Evolutionary conservation across 2,329 filamentous ascomycete genomes (phyloP).

Genomic region (Fusarium poae): DNA sequence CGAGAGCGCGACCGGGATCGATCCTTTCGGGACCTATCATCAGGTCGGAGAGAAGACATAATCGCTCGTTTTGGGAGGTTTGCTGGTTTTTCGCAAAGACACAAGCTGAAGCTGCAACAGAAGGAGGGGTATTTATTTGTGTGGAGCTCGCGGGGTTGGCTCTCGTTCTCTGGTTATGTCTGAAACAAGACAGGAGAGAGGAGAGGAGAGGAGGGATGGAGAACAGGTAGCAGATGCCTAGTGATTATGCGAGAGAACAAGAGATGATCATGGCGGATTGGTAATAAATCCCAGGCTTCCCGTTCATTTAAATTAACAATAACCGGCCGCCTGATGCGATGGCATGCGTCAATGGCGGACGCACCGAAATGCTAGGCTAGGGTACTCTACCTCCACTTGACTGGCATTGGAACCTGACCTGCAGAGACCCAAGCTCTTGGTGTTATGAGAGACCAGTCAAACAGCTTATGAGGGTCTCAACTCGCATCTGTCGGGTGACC

Average conservation of each 20-base stretch:
- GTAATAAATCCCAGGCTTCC: conserved; percentile 11
- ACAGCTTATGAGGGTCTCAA: conserved; percentile 26
- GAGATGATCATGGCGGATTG: conserved; percentile 20
- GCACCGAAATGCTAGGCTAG: conserved; percentile 20
- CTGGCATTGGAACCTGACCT: conserved; percentile 43
- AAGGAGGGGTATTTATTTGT: conserved; percentile 37
- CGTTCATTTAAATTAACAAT: conserved; percentile 18
- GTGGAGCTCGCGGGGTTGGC: conserved; percentile 20
- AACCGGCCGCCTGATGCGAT: conserved; percentile 19
- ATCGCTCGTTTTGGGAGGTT: conserved; percentile 14
- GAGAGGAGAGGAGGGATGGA: background rate
- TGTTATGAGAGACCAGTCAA: conserved; percentile 34
- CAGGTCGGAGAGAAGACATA: conserved; percentile 69
- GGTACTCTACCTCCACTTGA: conserved; percentile 1
- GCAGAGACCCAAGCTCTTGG: conserved; percentile 35
- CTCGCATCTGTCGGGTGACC: conserved; percentile 37
- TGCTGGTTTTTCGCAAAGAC: conserved; percentile 9
- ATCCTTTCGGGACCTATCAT: conserved; percentile 59
- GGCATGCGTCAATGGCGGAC: conserved; percentile 34
- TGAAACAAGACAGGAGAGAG: background rate
- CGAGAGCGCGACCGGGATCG: conserved; percentile 63
- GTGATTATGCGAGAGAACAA: conserved; percentile 14
- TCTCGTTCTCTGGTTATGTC: background rate
- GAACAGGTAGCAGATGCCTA: background rate
- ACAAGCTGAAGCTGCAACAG: conserved; percentile 21